These are phyloP conservation scores for Bauhinia variegata DNA, from an alignment of 306 rosid species.

Conservation along the genomic window DNA sequence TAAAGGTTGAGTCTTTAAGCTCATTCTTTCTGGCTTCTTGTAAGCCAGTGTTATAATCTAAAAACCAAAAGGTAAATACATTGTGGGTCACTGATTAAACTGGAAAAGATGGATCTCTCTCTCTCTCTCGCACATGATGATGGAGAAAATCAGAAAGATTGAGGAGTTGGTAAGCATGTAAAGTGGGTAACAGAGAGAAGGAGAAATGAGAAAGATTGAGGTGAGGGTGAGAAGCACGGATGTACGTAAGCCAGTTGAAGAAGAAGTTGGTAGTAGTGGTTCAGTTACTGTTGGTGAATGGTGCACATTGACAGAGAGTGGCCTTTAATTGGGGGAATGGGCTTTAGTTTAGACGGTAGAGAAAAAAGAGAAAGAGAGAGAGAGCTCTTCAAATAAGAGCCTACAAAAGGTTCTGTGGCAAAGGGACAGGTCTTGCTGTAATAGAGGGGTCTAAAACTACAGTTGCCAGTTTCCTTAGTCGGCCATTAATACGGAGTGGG, in stretches of 20 bases:
- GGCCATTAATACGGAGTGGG: constrained; percentile 67
- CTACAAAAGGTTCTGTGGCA: constrained; percentile 46
- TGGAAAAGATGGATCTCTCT: neutral
- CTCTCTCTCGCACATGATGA: neutral
- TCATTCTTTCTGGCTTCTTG: neutral
- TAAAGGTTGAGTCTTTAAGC: neutral
- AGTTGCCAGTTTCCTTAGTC: constrained; percentile 49
- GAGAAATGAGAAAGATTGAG: constrained; percentile 18
- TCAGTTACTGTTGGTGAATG: constrained; percentile 38
- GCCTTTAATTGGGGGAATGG: constrained; percentile 55
- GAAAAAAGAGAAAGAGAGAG: constrained; percentile 38
- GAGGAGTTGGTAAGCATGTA: constrained; percentile 12
- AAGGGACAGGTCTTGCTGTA: constrained; percentile 61
- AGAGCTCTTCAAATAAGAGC: constrained; percentile 34
- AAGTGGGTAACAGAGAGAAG: constrained; percentile 2
- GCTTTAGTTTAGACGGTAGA: constrained; percentile 37
- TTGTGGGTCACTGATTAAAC: neutral
- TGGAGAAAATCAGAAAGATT: neutral
- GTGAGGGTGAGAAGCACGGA: constrained; percentile 37
- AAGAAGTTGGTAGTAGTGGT: constrained; percentile 38
- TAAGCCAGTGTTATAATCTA: too few species aligned
- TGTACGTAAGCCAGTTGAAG: neutral
- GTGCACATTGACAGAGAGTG: constrained; percentile 30
- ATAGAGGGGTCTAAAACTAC: constrained; percentile 60
- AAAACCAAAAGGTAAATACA: neutral